These are phyloP conservation scores for Platanthera guangdongensis DNA, from an alignment of 106 monocot species.

Conservation along the genomic window DNA sequence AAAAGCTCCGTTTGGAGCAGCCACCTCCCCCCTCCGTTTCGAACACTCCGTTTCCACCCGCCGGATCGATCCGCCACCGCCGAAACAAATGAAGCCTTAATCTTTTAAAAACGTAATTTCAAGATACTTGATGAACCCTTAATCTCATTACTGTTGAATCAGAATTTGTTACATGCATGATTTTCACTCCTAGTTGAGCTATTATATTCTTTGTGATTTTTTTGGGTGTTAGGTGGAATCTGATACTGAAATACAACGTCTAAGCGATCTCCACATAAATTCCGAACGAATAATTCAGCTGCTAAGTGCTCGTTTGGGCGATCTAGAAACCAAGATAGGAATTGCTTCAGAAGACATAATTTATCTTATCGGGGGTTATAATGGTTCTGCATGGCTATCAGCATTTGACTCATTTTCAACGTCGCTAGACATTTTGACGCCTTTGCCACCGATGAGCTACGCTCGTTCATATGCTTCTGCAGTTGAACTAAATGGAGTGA, in stretches of 20 bases:
- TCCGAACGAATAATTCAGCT: conserved; percentile 11
- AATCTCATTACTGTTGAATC: neutral
- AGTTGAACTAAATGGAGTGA: conserved; percentile 33
- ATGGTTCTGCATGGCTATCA: conserved; percentile 56
- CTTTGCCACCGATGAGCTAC: conserved; percentile 50
- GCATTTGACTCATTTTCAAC: conserved; percentile 64
- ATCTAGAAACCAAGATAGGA: conserved; percentile 25
- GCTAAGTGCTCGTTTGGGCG: conserved; percentile 17
- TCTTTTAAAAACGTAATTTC: too few relatives aligned
- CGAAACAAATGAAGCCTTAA: too few relatives aligned
- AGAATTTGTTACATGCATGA: neutral
- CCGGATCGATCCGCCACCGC: too few relatives aligned
- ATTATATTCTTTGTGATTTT: neutral
- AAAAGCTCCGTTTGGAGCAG: too few relatives aligned
- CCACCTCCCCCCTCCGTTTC: too few relatives aligned
- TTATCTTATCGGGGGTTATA: conserved; percentile 59
- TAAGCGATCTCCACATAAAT: conserved; percentile 15
- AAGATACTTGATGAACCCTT: too few relatives aligned
- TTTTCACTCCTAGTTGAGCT: neutral
- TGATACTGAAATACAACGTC: conserved; percentile 28
- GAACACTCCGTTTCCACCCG: too few relatives aligned
- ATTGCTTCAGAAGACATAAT: conserved; percentile 40
- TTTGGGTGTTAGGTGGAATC: conserved; percentile 16
- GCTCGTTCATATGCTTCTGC: conserved; percentile 65
- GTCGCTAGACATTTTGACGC: conserved; percentile 31